These are phyloP conservation scores for Remersonia thermophila DNA, from an alignment of 2,329 filamentous ascomycete genomes.

Conservation along the genomic window DNA sequence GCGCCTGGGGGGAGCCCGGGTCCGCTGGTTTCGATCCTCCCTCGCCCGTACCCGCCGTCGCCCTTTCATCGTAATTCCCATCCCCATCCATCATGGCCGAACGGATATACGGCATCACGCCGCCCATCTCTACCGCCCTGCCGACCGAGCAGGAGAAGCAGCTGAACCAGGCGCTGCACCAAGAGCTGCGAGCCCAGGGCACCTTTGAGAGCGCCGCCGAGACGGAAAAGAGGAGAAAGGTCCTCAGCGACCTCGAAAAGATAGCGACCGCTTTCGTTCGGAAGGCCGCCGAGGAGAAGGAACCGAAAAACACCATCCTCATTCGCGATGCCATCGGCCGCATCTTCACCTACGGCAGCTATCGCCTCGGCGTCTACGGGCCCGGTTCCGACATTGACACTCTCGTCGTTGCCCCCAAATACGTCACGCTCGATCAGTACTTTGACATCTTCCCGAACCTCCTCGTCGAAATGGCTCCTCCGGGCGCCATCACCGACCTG, in stretches of 20 bases:
- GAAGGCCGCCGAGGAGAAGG: slow-evolving; percentile 62
- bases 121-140: slow-evolving; percentile 64
- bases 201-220: slow-evolving; percentile 81
- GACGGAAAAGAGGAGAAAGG: slow-evolving; percentile 63
- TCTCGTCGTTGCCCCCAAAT: slow-evolving; percentile 79
- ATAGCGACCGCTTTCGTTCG: slow-evolving; percentile 82
- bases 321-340: slow-evolving; percentile 79
- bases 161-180: slow-evolving; percentile 65
- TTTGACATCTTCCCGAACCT: slow-evolving; percentile 79
- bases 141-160: slow-evolving; percentile 68
- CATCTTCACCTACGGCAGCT: slow-evolving; percentile 94
- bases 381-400: slow-evolving; percentile 98
- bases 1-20: background rate
- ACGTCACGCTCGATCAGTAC: slow-evolving; percentile 81
- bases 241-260: slow-evolving; percentile 63
- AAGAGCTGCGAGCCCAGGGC: slow-evolving; percentile 77
- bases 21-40: background rate
- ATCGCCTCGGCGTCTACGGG: slow-evolving; percentile 83
- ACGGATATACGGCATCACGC: slow-evolving; percentile 54
- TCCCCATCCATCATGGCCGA: slow-evolving; percentile 17
- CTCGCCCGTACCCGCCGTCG: background rate
- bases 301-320: slow-evolving; percentile 58
- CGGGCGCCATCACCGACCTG: slow-evolving; percentile 72
- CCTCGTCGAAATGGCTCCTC: slow-evolving; percentile 61
- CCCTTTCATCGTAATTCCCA: background rate